These are phyloP conservation scores for Gossypium laxum DNA, from an alignment of 441 rosid species.

Conservation along the genomic window DNA sequence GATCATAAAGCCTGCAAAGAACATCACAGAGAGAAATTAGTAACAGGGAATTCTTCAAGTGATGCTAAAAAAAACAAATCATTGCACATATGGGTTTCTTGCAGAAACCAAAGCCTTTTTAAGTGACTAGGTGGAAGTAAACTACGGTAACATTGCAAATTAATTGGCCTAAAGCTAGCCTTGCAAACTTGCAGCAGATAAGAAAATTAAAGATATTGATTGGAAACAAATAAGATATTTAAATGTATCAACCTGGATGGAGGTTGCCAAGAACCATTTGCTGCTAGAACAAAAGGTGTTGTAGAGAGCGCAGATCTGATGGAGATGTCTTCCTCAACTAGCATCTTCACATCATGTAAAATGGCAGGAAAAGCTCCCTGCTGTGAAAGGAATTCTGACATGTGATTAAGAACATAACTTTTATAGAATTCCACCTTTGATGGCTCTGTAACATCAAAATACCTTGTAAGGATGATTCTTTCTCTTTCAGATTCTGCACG, in stretches of 20 bases:
- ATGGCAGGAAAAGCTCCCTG: conserved; percentile 60
- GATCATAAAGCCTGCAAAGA: conserved; percentile 89
- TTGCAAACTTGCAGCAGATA: conserved; percentile 6
- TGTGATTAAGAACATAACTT: conserved; percentile 68
- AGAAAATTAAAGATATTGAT: neutral
- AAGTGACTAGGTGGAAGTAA: neutral
- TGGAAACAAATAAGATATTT: neutral
- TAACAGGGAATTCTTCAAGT: conserved; percentile 1
- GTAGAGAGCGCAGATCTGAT: conserved; percentile 48
- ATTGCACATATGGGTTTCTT: neutral
- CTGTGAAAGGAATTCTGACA: conserved; percentile 71
- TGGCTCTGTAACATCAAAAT: conserved; percentile 63
- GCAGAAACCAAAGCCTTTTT: neutral
- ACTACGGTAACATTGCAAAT: neutral
- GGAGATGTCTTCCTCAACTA: conserved; percentile 55
- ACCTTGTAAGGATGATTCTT: conserved; percentile 53
- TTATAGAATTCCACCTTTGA: conserved; percentile 72
- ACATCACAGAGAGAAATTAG: conserved; percentile 13
- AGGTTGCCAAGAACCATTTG: conserved; percentile 82
- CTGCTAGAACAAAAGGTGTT: conserved; percentile 75
- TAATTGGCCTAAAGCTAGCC: neutral
- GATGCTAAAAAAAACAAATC: neutral
- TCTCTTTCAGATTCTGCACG: conserved; percentile 89
- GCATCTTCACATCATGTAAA: conserved; percentile 67
- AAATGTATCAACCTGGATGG: conserved; percentile 61